Evolutionary conservation across 2,329 filamentous ascomycete genomes (phyloP).

Genomic region (Aspergillus texensis): DNA sequence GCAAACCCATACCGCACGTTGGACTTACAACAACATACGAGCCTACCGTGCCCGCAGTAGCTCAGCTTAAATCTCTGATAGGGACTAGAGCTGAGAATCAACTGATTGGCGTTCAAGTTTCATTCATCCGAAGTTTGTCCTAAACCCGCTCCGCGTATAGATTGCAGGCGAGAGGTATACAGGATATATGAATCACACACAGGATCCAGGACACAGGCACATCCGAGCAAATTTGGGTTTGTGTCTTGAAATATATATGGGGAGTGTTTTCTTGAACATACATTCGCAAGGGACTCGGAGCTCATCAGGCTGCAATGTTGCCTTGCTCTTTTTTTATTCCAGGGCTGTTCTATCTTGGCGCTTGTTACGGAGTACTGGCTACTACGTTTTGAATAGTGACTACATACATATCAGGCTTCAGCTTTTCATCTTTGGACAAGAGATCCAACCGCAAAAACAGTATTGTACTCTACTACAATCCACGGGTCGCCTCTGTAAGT

Average conservation of each 20-base stretch:
- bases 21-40: not conserved
- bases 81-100: not conserved
- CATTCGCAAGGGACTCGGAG: not conserved
- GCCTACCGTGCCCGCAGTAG: not conserved
- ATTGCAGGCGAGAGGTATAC: not conserved
- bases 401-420: not conserved
- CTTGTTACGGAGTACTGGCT: not conserved
- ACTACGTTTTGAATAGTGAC: not conserved
- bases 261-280: not conserved
- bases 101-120: not conserved
- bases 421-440: not conserved
- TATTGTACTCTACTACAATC: not conserved
- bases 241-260: no score
- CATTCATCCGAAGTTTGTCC: not conserved
- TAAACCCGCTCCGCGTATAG: not conserved
- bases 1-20: not conserved
- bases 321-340: not conserved
- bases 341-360: not conserved
- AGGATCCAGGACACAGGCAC: no score
- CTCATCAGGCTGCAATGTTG: no score
- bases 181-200: not conserved
- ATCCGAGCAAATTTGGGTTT: no score
- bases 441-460: not conserved
- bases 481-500: no score
- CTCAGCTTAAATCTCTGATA: not conserved